These are phyloP conservation scores for Acanthamoeba divionensis DNA, from an alignment of 208 protist species.

Conservation along the genomic window DNA sequence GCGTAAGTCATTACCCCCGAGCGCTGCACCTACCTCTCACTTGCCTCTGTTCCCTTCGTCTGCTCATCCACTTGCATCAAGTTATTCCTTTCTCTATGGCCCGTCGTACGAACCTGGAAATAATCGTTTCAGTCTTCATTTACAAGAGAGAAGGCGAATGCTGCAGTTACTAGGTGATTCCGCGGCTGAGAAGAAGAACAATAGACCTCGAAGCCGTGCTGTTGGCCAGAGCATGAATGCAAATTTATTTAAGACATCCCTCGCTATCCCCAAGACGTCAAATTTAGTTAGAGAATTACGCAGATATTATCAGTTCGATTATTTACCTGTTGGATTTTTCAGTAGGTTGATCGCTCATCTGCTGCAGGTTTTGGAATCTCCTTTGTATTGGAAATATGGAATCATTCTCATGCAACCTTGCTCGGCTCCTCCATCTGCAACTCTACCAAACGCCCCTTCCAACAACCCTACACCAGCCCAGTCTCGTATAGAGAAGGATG, in stretches of 20 bases:
- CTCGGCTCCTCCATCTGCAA: too few species aligned
- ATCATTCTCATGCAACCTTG: neutral
- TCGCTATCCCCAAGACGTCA: too few species aligned
- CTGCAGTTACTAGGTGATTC: too few species aligned
- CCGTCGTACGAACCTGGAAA: neutral
- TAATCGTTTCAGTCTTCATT: neutral
- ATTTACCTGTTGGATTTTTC: constrained; percentile 22
- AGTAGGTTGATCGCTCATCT: neutral
- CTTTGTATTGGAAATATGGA: constrained; percentile 16
- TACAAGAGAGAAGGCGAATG: too few species aligned
- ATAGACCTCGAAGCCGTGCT: too few species aligned
- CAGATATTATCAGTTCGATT: neutral
- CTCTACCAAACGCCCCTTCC: too few species aligned
- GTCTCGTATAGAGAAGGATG: too few species aligned
- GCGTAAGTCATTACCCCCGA: neutral
- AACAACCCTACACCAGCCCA: too few species aligned
- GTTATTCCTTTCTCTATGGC: neutral
- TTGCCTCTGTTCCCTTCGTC: constrained; percentile 10
- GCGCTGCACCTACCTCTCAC: neutral
- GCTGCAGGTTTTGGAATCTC: constrained; percentile 33
- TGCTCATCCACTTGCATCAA: neutral
- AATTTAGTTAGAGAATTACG: constrained; percentile 18
- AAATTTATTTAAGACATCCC: too few species aligned
- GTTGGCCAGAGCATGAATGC: too few species aligned
- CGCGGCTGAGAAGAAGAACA: too few species aligned